A percentile compares a stretch with the other conserved stretches of the same genome.
These are phyloP conservation scores for Hypsizygus ulmarius DNA, from an alignment of 1,284 basidiomycete genomes.

Conservation along the genomic window DNA sequence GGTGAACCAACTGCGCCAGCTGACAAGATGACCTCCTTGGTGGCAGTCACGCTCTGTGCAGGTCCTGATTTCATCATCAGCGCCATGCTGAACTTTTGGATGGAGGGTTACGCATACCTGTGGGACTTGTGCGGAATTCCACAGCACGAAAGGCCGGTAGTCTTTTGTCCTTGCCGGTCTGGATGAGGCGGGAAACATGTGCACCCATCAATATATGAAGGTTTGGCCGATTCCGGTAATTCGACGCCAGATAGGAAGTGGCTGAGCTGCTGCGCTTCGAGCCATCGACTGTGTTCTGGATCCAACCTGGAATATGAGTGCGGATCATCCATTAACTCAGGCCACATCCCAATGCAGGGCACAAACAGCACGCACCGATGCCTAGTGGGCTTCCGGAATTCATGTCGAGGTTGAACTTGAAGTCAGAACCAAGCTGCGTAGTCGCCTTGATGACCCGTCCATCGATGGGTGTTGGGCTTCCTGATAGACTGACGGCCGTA, in stretches of 20 bases:
- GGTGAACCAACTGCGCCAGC: slow-evolving; percentile 24
- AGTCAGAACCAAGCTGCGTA: slow-evolving; percentile 22
- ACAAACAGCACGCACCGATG: slow-evolving; percentile 21
- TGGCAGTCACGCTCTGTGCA: slow-evolving; percentile 16
- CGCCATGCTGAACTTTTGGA: background rate
- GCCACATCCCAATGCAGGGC: slow-evolving; percentile 6
- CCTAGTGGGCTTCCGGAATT: slow-evolving; percentile 31
- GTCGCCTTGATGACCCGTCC: slow-evolving; percentile 21
- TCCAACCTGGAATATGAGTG: slow-evolving; percentile 9
- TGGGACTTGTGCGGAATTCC: slow-evolving; percentile 10
- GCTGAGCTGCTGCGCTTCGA: slow-evolving; percentile 9
- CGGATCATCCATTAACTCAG: slow-evolving; percentile 22
- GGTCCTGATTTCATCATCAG: slow-evolving; percentile 4
- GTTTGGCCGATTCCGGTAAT: slow-evolving; percentile 9
- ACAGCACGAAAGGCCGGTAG: slow-evolving; percentile 13
- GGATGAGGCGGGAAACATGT: slow-evolving; percentile 13
- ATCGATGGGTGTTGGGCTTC: slow-evolving; percentile 21
- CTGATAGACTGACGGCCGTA: slow-evolving; percentile 23
- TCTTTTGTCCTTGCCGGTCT: slow-evolving; percentile 7
- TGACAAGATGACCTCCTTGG: slow-evolving; percentile 25
- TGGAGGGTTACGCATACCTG: slow-evolving; percentile 5
- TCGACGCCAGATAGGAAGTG: slow-evolving; percentile 14
- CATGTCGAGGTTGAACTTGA: slow-evolving; percentile 28
- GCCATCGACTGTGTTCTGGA: slow-evolving; percentile 12
- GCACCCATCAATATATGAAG: slow-evolving; percentile 11